Evolutionary conservation across 2,329 filamentous ascomycete species (phyloP).

Genomic region (Thelonectria blattea): DNA sequence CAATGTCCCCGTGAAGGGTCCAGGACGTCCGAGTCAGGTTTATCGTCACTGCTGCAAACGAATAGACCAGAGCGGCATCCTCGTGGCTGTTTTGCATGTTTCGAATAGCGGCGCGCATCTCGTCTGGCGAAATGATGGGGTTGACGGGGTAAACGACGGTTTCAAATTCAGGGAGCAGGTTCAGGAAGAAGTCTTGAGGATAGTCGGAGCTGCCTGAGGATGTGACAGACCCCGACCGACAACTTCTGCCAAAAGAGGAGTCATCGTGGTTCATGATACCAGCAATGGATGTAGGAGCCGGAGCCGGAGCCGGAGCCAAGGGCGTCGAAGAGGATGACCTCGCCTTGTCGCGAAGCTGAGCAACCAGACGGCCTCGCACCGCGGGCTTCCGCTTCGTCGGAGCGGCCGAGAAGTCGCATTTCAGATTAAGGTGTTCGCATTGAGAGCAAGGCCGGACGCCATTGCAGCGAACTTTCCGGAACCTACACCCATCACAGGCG

Average conservation of each 20-base stretch:
- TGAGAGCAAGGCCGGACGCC: constrained; percentile 44
- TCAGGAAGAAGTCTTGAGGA: constrained; percentile 42
- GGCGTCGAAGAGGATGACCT: constrained; percentile 24
- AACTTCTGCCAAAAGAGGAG: not conserved
- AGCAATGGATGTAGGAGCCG: constrained; percentile 14
- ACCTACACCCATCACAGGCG: constrained; percentile 47
- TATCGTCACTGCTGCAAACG: constrained; percentile 45
- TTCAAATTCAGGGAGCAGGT: constrained; percentile 43
- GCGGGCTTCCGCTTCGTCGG: constrained; percentile 44
- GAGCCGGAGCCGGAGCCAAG: constrained; percentile 1
- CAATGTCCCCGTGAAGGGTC: constrained; percentile 39
- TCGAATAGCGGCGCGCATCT: constrained; percentile 41
- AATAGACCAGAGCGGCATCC: constrained; percentile 45
- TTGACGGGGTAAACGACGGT: constrained; percentile 47
- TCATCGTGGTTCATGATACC: constrained; percentile 32
- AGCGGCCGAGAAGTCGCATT: constrained; percentile 43
- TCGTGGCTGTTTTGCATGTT: constrained; percentile 43
- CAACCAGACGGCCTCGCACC: constrained; percentile 44
- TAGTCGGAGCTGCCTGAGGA: constrained; percentile 31
- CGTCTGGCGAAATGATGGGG: constrained; percentile 42
- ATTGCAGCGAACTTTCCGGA: constrained; percentile 48
- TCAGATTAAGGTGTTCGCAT: constrained; percentile 44
- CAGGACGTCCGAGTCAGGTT: constrained; percentile 43
- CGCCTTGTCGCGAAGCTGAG: constrained; percentile 42
- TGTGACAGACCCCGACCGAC: constrained; percentile 16